Conservation (phyloP, 192 early-diverging fungal species). For the Coemansia sp. region DNA sequence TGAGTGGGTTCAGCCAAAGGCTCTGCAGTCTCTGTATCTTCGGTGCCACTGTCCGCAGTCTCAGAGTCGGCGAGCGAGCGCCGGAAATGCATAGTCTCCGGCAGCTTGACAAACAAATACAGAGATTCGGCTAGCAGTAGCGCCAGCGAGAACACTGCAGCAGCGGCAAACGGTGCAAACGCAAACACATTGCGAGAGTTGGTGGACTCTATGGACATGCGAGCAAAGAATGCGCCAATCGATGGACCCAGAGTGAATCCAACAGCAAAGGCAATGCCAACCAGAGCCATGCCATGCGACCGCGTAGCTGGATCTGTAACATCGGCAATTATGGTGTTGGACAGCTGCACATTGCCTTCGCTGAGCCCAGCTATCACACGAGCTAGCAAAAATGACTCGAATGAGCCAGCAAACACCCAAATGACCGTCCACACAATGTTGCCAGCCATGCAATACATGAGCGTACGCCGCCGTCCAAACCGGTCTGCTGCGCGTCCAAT, state of each 20-base stretch:
- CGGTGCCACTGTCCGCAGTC: conserved; percentile 4
- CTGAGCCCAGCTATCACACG: conserved; percentile 89
- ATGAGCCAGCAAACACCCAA: conserved; percentile 88
- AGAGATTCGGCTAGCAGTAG: conserved; percentile 79
- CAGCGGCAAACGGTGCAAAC: conserved; percentile 75
- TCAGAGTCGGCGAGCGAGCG: not conserved
- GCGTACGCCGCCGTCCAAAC: conserved; percentile 75
- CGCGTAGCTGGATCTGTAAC: conserved; percentile 76
- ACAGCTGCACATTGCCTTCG: conserved; percentile 97
- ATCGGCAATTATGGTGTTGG: conserved; percentile 93
- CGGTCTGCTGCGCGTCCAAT: conserved; percentile 81
- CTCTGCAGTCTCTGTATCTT: not conserved
- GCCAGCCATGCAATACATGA: conserved; percentile 89
- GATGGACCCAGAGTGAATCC: conserved; percentile 96
- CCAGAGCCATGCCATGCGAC: conserved; percentile 83
- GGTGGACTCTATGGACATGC: conserved; percentile 16
- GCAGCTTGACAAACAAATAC: conserved; percentile 73
- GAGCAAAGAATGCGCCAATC: conserved; percentile 74
- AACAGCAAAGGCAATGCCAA: conserved; percentile 95
- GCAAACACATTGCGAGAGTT: conserved; percentile 5
- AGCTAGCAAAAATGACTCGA: conserved; percentile 80
- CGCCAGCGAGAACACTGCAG: conserved; percentile 83
- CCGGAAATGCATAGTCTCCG: conserved; percentile 67
- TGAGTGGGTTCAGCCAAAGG: no score
- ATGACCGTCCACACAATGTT: conserved; percentile 84